Evolutionary conservation across 306 rosid species (phyloP).

Genomic region (Lathyrus sativus): DNA sequence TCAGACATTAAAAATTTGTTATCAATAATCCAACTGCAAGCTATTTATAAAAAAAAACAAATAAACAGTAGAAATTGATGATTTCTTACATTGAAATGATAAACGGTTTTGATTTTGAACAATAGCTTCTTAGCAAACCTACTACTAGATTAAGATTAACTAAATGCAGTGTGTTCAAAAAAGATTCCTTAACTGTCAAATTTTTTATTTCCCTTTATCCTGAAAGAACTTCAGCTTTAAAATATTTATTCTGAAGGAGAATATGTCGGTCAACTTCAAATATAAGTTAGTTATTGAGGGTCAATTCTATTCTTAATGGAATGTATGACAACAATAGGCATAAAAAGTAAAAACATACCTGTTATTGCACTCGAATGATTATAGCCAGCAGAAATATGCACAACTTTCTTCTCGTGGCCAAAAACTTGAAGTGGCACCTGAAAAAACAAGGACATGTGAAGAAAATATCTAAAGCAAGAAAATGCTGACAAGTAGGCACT

Average conservation of each 20-base stretch:
- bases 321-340: neutral
- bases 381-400: conserved; percentile 82
- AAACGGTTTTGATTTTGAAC: conserved; percentile 5
- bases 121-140: conserved; percentile 9
- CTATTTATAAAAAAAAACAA: neutral
- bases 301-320: conserved; percentile 18
- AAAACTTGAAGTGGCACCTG: conserved; percentile 73
- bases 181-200: conserved; percentile 5
- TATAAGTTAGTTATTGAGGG: neutral
- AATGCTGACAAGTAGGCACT: neutral
- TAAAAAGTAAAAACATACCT: conserved; percentile 52
- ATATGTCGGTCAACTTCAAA: conserved; percentile 5
- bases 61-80: neutral
- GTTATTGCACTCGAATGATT: conserved; percentile 85
- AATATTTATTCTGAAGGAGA: neutral
- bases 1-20: neutral
- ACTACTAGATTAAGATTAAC: conserved; percentile 18
- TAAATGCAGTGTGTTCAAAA: conserved; percentile 7
- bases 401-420: conserved; percentile 65
- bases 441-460: conserved; percentile 35
- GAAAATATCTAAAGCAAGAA: conserved; percentile 21
- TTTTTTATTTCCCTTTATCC: conserved; percentile 9
- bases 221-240: conserved; percentile 10
- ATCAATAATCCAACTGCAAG: conserved; percentile 1
- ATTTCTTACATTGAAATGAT: conserved; percentile 6